These are phyloP conservation scores for Heliocybe sulcata DNA, from an alignment of 1,284 basidiomycete species.

Conservation along the genomic window DNA sequence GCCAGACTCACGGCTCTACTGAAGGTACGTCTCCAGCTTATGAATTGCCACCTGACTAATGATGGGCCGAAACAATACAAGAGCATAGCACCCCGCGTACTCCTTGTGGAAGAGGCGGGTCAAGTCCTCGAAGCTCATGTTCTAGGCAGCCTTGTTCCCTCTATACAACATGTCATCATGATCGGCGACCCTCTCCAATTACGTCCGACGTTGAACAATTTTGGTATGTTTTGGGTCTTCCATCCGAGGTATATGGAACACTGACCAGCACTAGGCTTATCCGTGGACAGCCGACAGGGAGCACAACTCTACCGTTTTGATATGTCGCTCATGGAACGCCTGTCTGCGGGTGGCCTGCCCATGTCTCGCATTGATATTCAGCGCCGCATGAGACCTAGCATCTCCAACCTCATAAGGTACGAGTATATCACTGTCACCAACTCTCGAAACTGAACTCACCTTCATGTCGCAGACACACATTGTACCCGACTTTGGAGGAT, in stretches of 20 bases:
- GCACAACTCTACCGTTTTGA: conserved; percentile 33
- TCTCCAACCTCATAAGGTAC: conserved; percentile 32
- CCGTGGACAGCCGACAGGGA: conserved; percentile 30
- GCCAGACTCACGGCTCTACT: conserved; percentile 54
- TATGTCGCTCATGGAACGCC: conserved; percentile 39
- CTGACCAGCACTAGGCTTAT: conserved; percentile 21
- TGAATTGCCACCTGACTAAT: neutral
- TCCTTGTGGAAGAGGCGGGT: conserved; percentile 47
- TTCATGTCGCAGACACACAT: conserved; percentile 32
- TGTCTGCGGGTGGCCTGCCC: conserved; percentile 26
- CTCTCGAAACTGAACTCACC: neutral
- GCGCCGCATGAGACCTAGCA: conserved; percentile 35
- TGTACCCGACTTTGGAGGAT: conserved; percentile 55
- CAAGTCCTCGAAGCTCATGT: conserved; percentile 75
- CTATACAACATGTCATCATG: conserved; percentile 52
- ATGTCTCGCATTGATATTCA: conserved; percentile 36
- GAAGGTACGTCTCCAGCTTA: conserved; percentile 28
- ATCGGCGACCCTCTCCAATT: conserved; percentile 71
- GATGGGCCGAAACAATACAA: conserved; percentile 1
- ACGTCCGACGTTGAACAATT: conserved; percentile 59
- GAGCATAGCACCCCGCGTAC: conserved; percentile 29
- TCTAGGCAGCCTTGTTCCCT: conserved; percentile 48
- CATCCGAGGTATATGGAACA: conserved; percentile 1
- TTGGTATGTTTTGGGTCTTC: conserved; percentile 30
- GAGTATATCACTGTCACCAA: neutral